A percentile compares a stretch with the other conserved stretches of the same genome.
Evolutionary conservation across 305 asterid species (phyloP).

Genomic region (Solanum hybrid): DNA sequence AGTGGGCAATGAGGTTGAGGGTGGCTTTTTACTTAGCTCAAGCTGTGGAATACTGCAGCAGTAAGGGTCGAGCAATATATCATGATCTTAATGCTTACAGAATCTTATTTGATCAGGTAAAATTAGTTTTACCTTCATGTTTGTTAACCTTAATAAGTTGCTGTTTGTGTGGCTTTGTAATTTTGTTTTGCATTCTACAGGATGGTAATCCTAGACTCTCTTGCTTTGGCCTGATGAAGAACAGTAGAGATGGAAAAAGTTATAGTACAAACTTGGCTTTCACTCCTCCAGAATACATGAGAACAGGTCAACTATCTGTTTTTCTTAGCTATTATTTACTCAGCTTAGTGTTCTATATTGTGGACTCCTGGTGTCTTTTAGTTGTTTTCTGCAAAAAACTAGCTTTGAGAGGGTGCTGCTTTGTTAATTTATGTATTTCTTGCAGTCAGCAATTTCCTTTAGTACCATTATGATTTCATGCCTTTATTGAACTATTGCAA

Average conservation of each 20-base stretch:
- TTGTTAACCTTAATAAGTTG: neutral
- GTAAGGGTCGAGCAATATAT: constrained; percentile 71
- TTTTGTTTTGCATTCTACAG: constrained; percentile 19
- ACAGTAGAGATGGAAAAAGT: constrained; percentile 84
- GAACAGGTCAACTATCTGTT: constrained; percentile 44
- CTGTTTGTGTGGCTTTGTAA: neutral
- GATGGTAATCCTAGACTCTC: constrained; percentile 87
- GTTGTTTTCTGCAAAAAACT: neutral
- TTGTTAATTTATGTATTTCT: neutral
- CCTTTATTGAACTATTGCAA: neutral
- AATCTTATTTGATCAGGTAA: constrained; percentile 81
- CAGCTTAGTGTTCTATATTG: neutral
- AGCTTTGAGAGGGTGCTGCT: neutral
- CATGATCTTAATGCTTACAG: constrained; percentile 92
- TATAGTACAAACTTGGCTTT: constrained; percentile 86
- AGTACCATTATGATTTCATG: neutral
- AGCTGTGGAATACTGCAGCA: constrained; percentile 79
- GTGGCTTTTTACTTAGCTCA: constrained; percentile 83
- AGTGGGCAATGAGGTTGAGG: constrained; percentile 89
- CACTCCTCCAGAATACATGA: constrained; percentile 86
- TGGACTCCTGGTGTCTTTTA: neutral
- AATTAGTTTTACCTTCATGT: neutral
- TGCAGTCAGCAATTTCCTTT: neutral
- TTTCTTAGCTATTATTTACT: neutral
- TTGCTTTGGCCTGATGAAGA: constrained; percentile 87